Evolutionary conservation across 2,329 filamentous ascomycete genomes (phyloP).

Genomic region (Cercospora berteroae): DNA sequence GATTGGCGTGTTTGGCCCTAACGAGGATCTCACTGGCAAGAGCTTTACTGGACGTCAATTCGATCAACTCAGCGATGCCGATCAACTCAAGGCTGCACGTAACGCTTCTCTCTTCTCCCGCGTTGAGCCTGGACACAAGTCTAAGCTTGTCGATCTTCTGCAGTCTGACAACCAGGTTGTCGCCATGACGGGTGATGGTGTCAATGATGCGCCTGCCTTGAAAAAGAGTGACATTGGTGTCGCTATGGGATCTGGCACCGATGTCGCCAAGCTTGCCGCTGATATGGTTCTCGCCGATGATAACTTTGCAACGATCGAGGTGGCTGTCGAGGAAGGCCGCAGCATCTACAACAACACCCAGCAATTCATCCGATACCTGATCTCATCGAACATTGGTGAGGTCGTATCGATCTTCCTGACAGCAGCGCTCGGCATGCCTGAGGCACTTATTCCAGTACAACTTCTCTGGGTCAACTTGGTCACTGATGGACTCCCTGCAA

Average conservation of each 20-base stretch:
- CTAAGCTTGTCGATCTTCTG: slow-evolving; percentile 92
- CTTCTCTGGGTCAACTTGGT: slow-evolving; percentile 98
- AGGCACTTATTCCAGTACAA: slow-evolving; percentile 94
- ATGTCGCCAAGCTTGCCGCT: slow-evolving; percentile 92
- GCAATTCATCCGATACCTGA: slow-evolving; percentile 98
- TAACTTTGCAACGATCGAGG: slow-evolving; percentile 97
- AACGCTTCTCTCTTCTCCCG: slow-evolving; percentile 90
- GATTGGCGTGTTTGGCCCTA: slow-evolving; percentile 83
- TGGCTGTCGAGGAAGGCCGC: slow-evolving; percentile 92
- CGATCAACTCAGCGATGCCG: slow-evolving; percentile 72
- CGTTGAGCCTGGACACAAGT: slow-evolving; percentile 94
- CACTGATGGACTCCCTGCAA: slow-evolving; percentile 93
- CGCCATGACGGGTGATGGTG: slow-evolving; percentile 98
- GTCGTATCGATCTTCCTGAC: slow-evolving; percentile 99
- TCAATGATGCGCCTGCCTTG: slow-evolving; percentile 94
- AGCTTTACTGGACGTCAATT: slow-evolving; percentile 96
- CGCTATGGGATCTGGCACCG: slow-evolving; percentile 96
- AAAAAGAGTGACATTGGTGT: slow-evolving; percentile 99
- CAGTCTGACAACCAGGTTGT: slow-evolving; percentile 92
- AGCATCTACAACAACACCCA: slow-evolving; percentile 99
- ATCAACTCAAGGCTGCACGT: slow-evolving; percentile 81
- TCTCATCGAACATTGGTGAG: slow-evolving; percentile 98
- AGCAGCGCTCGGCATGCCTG: slow-evolving; percentile 93
- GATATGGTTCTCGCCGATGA: slow-evolving; percentile 99
- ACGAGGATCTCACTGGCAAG: slow-evolving; percentile 84